Evolutionary conservation across 495 filamentous ascomycete species (phyloP), one percentile per base, ranked within the genome.

Genomic region (Hypoxylon fuscum): DNA sequence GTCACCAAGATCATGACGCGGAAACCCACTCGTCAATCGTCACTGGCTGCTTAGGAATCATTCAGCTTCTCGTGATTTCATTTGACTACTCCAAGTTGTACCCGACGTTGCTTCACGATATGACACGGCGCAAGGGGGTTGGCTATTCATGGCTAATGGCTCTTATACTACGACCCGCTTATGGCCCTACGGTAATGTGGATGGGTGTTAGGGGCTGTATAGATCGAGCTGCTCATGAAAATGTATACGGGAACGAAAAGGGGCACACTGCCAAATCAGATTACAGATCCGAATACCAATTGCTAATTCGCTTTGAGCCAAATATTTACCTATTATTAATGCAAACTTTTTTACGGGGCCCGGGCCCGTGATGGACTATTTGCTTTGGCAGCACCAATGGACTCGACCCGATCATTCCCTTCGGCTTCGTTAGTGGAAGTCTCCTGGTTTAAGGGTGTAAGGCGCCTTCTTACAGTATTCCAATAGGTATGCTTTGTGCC

Each of bases 1-100:
- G 91, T 97, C 65, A 96, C 93, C 25, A 97, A 96, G 78, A 87
- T 97, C 46, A 81, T 87, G 73, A 83, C 80, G 10, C 71, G 77
- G 32, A 82, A 81, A 69, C 73, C 76, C 14, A 82, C 73, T 44
- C 76, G 65, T n/a, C 64, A 65, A 21, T 55, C 59, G 11, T 56
- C 66, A 32, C 55, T 68, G 17, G 58, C 54, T 50, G 61, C 60
- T 53, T 72, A 69, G 62, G 59, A 49, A 32, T 44, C 53, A 21
- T 62, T 62, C 45, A 62, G 59, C 47, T 62, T 62, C 25, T 41
- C 31, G 46, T 66, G 52, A 60, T 56, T 38, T 29, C 27, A 17
- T 31, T 14, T 15, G 14, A 23, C 12, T 49, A 14, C 5, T 49
- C 32, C 14, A 49, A 38, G 47, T 51, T 15, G 20, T 49, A 14